Base-by-base conservation (phyloP, 768 basidiomycete genomes). In the Steccherinum ochraceum region DNA sequence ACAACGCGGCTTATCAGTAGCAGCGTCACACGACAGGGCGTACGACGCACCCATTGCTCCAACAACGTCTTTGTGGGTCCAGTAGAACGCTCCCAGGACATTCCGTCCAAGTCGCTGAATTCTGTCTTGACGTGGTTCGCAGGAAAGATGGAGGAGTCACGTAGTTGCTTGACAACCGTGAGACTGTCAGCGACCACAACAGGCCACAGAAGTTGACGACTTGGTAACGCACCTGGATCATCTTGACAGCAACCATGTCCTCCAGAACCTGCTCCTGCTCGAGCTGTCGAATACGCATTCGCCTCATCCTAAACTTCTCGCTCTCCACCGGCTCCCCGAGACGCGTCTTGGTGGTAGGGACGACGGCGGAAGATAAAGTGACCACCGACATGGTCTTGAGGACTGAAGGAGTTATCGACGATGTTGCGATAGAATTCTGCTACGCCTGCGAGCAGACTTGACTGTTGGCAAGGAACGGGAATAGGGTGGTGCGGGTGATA, bases 221-320 rank as follows among this genome's bases (percentile, higher is more conserved):
- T n/a, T n/a, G n/a, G n/a, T n/a, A 19, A 43, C 41, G 18, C 41
- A 43, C 41, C 41, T 43, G 41, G 16, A 43, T n/a, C 16, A 43
- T 23, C 7, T 18, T 7, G 10, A 43, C 41, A 11, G 41, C 41
- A n/a, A 18, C 26, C 11, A 35, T 20, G 43, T 53, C 52, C 27
- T 53, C 52, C 2, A 49, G 26, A 16, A 48, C 48, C 48, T 53
- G 52, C 48, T 27, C 18, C 2, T 46, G 52, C 35, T 53, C 52
- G 2, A 53, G 27, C 47, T 49, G 12, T 12, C 27, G 25, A 13
- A 53, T 30, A 7, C 48, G 48, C 5, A 40, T 46, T 3, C 48
- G 48, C 13, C 52, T 46, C 42, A 45, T 13, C 40, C 43, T 42
- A 41, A 53, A 53, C 43, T 53, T 53, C 16, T 3, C n/a, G 43